Evolutionary conservation across 2,329 filamentous ascomycete genomes (phyloP).

Genomic region (Monosporascus sp.): DNA sequence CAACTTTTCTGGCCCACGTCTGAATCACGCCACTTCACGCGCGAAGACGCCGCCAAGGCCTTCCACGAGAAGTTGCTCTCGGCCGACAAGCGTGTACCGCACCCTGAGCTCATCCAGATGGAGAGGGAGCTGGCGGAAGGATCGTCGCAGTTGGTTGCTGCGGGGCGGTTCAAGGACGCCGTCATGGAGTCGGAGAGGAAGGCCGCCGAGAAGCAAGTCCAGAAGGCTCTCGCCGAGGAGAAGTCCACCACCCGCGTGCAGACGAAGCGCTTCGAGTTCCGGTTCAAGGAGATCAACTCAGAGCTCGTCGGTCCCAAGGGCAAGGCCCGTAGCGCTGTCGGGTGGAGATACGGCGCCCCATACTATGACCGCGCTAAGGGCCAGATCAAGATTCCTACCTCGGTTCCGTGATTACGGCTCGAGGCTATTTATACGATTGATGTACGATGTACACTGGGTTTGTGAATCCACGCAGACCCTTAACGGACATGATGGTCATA

Average conservation of each 20-base stretch:
- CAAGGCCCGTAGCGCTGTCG: conserved; percentile 44
- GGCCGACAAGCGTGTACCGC: conserved; percentile 55
- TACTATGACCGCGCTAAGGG: conserved; percentile 57
- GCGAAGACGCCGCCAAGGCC: conserved; percentile 59
- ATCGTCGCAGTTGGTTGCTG: conserved; percentile 30
- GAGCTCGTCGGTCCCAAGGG: conserved; percentile 52
- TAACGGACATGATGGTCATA: neutral
- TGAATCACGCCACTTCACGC: conserved; percentile 58
- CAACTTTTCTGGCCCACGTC: conserved; percentile 61
- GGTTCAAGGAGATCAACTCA: conserved; percentile 54
- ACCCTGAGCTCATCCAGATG: conserved; percentile 54
- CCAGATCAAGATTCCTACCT: conserved; percentile 62
- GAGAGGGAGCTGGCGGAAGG: conserved; percentile 42
- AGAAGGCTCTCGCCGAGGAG: conserved; percentile 26
- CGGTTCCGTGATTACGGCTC: conserved; percentile 40
- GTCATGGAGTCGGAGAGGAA: conserved; percentile 36
- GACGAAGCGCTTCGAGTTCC: conserved; percentile 54
- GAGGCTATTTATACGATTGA: conserved; percentile 15
- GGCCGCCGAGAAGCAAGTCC: conserved; percentile 33
- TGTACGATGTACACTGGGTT: conserved; percentile 12
- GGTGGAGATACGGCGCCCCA: conserved; percentile 60
- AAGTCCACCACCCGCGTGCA: conserved; percentile 39
- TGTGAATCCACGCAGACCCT: neutral
- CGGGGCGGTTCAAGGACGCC: conserved; percentile 32
- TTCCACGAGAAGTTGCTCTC: conserved; percentile 57